Evolutionary conservation across 306 rosid genomes (phyloP), one percentile per base, ranked within the genome.

Genomic region (Begonia masoniana): DNA sequence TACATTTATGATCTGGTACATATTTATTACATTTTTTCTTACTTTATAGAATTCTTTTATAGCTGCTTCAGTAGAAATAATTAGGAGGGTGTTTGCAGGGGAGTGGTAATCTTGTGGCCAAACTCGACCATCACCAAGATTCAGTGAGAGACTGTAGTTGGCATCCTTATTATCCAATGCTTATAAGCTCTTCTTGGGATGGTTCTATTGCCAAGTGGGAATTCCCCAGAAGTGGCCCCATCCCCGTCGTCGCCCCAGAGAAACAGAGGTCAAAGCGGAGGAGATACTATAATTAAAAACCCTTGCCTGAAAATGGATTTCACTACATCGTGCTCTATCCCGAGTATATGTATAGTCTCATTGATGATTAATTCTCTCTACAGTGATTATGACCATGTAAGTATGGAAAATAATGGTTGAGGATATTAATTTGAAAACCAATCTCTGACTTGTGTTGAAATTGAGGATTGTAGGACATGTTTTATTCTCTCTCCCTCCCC

Each of bases 91-190:
- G 10, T 50, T 13, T 56, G 55, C 66, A 87, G 96, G 82, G 81
- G 39, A 83, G 63, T 48, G 89, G 96, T 61, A 82, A 71, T 9
- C 68, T 67, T 72, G 96, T 87, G 26, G 91, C 91, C 10, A 69
- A 76, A 19, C 74, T 87, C 39, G 78, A 76, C 78, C 86, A 87
- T 72, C 96, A 83, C 45, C 80, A 76, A 55, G 75, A 82, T 14
- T 81, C 91, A 10, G 94, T 80, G 17, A 76, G 96, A 68, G 96
- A 87, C 52, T 87, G 96, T 66, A 81, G 94, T 62, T 87, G 96
- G 96, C 96, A 87, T 62, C 96, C 96, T 6, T 57, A 53, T 64
- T 75, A 78, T 50, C 77, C 81, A 2, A 78, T 62, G 79, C 82
- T 83, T 10, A 78, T 83, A 41, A 87, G 96, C 71, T 81, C 96